These are phyloP conservation scores for Alternaria gaisen DNA, from an alignment of 2,329 filamentous ascomycete genomes.

Conservation along the genomic window DNA sequence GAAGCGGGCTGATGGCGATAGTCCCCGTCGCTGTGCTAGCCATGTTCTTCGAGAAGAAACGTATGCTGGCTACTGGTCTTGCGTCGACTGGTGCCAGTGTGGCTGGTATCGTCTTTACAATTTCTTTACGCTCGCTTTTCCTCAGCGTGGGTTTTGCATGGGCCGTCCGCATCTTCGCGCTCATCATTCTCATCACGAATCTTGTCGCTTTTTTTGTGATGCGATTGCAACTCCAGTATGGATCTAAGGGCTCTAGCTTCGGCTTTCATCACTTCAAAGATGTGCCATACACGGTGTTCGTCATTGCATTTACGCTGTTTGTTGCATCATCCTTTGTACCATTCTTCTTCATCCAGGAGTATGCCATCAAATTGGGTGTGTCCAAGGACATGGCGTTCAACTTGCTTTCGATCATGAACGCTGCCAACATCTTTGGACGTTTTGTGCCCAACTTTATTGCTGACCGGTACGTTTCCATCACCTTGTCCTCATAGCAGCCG, in stretches of 20 bases:
- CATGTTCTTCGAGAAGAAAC: constrained; percentile 47
- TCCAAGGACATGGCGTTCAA: constrained; percentile 65
- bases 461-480: constrained; percentile 35
- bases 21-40: constrained; percentile 39
- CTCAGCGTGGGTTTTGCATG: constrained; percentile 40
- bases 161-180: constrained; percentile 34
- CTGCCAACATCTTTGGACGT: constrained; percentile 57
- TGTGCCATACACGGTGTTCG: constrained; percentile 26
- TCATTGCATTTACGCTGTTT: constrained; percentile 26
- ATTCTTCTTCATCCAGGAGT: constrained; percentile 35
- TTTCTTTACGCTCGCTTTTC: constrained; percentile 44
- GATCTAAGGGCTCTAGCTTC: constrained; percentile 23
- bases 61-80: constrained; percentile 46
- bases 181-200: constrained; percentile 23
- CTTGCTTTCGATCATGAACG: constrained; percentile 72
- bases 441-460: constrained; percentile 54
- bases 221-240: constrained; percentile 25
- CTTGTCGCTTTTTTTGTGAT: constrained; percentile 22
- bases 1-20: constrained; percentile 43
- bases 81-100: constrained; percentile 46
- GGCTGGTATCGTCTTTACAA: constrained; percentile 46
- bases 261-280: constrained; percentile 28
- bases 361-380: constrained; percentile 27
- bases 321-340: constrained; percentile 26
- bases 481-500: background rate